These are phyloP conservation scores for Myxozyma monticola DNA, from an alignment of 805 yeast species.

Conservation along the genomic window DNA sequence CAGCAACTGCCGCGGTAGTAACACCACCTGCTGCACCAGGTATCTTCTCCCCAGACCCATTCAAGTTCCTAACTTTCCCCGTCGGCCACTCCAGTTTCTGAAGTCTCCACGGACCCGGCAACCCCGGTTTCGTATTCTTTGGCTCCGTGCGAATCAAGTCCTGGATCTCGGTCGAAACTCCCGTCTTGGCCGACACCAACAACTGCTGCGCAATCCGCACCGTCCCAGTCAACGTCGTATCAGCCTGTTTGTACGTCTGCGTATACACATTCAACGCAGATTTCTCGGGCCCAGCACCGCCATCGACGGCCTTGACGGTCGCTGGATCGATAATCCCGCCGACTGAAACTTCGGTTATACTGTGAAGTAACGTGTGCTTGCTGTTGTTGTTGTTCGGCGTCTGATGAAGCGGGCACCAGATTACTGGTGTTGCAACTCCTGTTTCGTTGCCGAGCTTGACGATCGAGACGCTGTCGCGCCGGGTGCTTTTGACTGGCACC, in stretches of 20 bases:
- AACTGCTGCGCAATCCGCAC: constrained; percentile 23
- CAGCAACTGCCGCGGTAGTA: no score
- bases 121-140: no score
- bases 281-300: constrained; percentile 14
- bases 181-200: not conserved
- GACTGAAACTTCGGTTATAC: constrained; percentile 30
- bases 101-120: no score
- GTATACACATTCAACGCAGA: constrained; percentile 39
- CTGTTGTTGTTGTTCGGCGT: no score
- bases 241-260: constrained; percentile 34
- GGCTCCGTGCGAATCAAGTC: no score
- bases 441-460: constrained; percentile 31
- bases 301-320: not conserved
- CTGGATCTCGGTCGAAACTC: no score
- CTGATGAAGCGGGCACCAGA: constrained; percentile 40
- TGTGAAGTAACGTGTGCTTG: constrained; percentile 20
- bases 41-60: no score
- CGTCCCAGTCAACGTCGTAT: constrained; percentile 21
- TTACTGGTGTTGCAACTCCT: constrained; percentile 35
- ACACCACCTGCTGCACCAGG: no score
- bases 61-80: no score
- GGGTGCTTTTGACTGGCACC: constrained; percentile 36
- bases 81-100: no score
- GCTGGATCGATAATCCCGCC: constrained; percentile 2
- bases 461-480: constrained; percentile 30